Conservation (phyloP, 345 rosid species). For the Aegle marmelos region DNA sequence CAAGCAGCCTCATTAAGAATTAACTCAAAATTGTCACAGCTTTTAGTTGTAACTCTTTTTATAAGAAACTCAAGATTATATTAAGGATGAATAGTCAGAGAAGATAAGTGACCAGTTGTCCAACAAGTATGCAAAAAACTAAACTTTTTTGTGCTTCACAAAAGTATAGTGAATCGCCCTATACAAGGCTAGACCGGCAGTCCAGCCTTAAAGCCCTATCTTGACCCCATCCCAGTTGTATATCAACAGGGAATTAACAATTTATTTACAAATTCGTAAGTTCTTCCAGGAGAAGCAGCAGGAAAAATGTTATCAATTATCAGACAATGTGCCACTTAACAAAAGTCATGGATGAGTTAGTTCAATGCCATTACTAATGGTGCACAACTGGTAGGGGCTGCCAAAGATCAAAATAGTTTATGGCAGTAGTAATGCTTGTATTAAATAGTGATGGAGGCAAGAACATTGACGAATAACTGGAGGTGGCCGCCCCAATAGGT, state of each 20-base stretch:
- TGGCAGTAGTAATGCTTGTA: not conserved
- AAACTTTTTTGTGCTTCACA: too few relatives aligned
- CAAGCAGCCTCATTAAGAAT: not conserved
- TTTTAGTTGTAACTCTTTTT: not conserved
- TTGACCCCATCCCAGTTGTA: too few relatives aligned
- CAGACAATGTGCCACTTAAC: not conserved
- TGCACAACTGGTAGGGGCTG: not conserved
- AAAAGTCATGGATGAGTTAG: not conserved
- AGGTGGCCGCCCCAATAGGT: not conserved
- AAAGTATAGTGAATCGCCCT: too few relatives aligned
- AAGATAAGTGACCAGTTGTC: too few relatives aligned
- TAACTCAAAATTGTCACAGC: not conserved
- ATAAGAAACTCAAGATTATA: too few relatives aligned
- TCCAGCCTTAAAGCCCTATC: too few relatives aligned
- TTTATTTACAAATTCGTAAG: not conserved
- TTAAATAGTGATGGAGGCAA: not conserved
- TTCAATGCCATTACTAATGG: not conserved
- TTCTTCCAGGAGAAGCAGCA: not conserved
- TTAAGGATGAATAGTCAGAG: too few relatives aligned
- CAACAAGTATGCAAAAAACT: too few relatives aligned
- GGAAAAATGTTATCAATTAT: not conserved
- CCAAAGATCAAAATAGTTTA: not conserved
- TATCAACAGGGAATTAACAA: slow-evolving; percentile 1
- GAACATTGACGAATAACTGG: not conserved
- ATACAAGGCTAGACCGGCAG: too few relatives aligned